phyloP scores from a whole-genome alignment of 179 eudicot species.

The Silene noctiflora region DNA sequence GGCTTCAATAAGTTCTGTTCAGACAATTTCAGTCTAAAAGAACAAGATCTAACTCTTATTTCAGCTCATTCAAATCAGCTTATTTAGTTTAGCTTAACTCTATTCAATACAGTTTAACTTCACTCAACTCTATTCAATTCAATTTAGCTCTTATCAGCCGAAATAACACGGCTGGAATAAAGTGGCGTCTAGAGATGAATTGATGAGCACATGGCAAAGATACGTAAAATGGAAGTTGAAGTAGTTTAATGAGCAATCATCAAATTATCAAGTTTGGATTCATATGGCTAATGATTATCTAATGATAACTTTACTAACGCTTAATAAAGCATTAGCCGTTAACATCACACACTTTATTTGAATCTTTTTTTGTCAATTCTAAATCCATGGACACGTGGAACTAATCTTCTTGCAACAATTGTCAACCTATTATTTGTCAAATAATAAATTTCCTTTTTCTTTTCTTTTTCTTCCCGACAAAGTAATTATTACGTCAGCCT shows the following conservation, averaged over 20 bases:
- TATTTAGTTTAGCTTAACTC: too few relatives aligned
- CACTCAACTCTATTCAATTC: too few relatives aligned
- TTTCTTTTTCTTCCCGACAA: too few relatives aligned
- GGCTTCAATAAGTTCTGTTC: too few relatives aligned
- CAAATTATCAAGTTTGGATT: slow-evolving; percentile 5
- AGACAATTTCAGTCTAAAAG: too few relatives aligned
- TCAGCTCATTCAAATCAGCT: too few relatives aligned
- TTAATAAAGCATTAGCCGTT: background rate
- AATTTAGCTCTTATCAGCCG: too few relatives aligned
- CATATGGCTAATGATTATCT: slow-evolving; percentile 9
- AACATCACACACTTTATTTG: background rate
- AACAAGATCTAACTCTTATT: too few relatives aligned
- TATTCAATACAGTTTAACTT: too few relatives aligned
- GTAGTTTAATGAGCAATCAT: background rate
- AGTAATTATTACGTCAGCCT: background rate
- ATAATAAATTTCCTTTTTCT: too few relatives aligned
- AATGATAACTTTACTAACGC: background rate
- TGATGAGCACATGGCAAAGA: background rate
- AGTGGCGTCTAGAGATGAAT: background rate
- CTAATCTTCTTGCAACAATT: background rate
- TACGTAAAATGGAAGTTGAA: background rate
- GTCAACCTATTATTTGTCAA: background rate
- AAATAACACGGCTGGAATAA: too few relatives aligned
- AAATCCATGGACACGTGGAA: background rate
- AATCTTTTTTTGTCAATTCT: background rate